Conservation (phyloP, 768 basidiomycete species). For the Termitomyces sp. region DNA sequence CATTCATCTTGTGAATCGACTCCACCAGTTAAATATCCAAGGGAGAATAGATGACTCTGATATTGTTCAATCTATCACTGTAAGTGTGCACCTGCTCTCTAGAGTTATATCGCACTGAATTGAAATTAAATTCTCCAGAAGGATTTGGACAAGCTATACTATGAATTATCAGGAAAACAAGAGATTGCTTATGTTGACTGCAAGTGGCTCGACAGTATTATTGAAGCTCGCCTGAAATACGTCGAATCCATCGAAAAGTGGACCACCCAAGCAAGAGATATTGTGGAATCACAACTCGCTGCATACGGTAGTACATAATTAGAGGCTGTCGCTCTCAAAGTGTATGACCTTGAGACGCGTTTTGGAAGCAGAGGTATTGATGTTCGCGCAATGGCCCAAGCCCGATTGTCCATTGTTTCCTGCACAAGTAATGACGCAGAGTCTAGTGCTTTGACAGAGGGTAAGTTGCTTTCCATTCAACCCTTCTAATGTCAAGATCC, state of each 20-base stretch:
- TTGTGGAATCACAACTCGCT: background rate
- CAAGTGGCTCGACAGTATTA: background rate
- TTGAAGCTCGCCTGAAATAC: background rate
- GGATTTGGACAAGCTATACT: background rate
- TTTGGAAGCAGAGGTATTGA: background rate
- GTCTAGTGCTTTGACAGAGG: background rate
- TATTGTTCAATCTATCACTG: background rate
- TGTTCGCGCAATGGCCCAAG: background rate
- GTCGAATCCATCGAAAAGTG: background rate
- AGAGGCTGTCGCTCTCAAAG: background rate
- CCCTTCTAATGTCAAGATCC: background rate
- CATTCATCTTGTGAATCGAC: background rate
- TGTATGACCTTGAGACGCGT: background rate
- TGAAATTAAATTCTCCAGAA: background rate
- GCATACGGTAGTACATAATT: background rate
- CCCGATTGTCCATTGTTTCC: background rate
- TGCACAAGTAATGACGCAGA: background rate
- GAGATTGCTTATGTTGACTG: background rate
- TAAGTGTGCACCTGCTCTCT: background rate
- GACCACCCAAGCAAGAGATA: background rate
- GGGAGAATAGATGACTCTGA: background rate
- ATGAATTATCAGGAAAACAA: background rate
- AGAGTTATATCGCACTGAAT: background rate
- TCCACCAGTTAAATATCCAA: background rate
- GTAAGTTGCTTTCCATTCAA: background rate